phyloP scores from a whole-genome alignment of 78 protist species.

The Polysphondylium violaceum region DNA sequence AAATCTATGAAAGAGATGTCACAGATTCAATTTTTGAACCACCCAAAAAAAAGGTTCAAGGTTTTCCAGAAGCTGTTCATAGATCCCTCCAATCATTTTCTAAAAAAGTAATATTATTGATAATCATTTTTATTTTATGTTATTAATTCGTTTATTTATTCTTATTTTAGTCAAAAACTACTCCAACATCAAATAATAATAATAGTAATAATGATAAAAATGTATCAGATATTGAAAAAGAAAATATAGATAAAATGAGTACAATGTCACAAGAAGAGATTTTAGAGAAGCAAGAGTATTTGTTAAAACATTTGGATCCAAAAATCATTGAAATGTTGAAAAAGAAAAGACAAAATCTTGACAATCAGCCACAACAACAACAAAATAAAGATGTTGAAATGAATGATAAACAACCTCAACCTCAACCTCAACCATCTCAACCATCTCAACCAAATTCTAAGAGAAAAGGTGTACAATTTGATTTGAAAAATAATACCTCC shows the following conservation, averaged over 20 bases:
- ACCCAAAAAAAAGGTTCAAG: conserved; percentile 32
- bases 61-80: conserved; percentile 66
- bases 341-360: neutral
- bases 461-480: too few species aligned
- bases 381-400: conserved; percentile 13
- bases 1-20: conserved; percentile 59
- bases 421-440: neutral
- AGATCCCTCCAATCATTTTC: conserved; percentile 47
- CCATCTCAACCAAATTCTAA: neutral
- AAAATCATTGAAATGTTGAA: conserved; percentile 36
- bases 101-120: neutral
- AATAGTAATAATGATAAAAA: neutral
- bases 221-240: conserved; percentile 34
- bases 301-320: conserved; percentile 72
- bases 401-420: neutral
- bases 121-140: too few species aligned
- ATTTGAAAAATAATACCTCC: too few species aligned
- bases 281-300: conserved; percentile 52
- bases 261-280: conserved; percentile 55
- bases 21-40: conserved; percentile 45
- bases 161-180: conserved; percentile 1
- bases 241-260: conserved; percentile 28
- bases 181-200: neutral
- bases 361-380: neutral
- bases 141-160: neutral